phyloP scores from a whole-genome alignment of 2,329 filamentous ascomycete genomes.

The Plenodomus lindquistii region DNA sequence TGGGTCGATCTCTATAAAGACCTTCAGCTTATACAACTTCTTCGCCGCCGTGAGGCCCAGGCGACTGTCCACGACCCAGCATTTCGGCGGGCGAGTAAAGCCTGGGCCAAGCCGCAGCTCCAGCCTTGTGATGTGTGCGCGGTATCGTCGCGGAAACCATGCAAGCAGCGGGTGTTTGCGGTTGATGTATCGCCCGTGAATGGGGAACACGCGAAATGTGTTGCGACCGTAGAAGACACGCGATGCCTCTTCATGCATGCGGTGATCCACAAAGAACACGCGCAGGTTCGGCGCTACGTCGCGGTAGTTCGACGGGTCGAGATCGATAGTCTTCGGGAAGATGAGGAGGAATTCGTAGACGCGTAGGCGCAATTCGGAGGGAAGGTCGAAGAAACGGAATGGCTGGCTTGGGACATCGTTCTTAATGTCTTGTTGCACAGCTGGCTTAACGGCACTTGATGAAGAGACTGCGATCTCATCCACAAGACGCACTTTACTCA shows the following conservation, averaged over 20 bases:
- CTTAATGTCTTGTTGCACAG: slow-evolving; percentile 3
- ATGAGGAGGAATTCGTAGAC: slow-evolving; percentile 55
- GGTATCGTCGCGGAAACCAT: slow-evolving; percentile 64
- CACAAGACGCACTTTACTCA: slow-evolving; percentile 28
- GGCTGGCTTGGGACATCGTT: slow-evolving; percentile 16
- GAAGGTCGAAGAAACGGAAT: slow-evolving; percentile 59
- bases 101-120: slow-evolving; percentile 74
- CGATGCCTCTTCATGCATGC: slow-evolving; percentile 56
- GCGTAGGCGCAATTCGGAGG: slow-evolving; percentile 56
- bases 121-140: slow-evolving; percentile 63
- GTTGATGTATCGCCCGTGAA: slow-evolving; percentile 66
- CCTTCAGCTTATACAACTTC: slow-evolving; percentile 62
- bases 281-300: slow-evolving; percentile 63
- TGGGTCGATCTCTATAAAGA: slow-evolving; percentile 75
- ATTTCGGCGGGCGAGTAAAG: slow-evolving; percentile 69
- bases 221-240: slow-evolving; percentile 57
- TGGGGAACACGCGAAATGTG: slow-evolving; percentile 58
- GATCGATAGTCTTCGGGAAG: slow-evolving; percentile 63
- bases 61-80: slow-evolving; percentile 69
- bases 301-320: slow-evolving; percentile 68
- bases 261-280: slow-evolving; percentile 65
- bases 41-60: slow-evolving; percentile 67
- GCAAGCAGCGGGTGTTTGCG: slow-evolving; percentile 72
- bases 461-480: slow-evolving; percentile 7
- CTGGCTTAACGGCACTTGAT: not conserved